Evolutionary conservation across 192 early-diverging fungal genomes (phyloP).

Genomic region (Cetraspora pellucida): DNA sequence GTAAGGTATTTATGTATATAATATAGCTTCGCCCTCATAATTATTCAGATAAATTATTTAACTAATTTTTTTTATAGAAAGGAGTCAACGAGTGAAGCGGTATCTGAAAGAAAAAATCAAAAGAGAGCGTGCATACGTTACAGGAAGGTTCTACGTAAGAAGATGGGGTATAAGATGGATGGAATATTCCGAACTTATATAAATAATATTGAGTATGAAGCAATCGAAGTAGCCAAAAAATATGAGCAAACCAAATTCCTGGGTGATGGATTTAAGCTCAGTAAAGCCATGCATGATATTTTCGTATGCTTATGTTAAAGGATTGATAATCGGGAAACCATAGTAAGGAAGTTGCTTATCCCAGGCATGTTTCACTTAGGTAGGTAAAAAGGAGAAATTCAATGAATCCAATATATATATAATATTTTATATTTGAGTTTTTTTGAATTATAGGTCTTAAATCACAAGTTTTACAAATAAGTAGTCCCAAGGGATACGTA

Average conservation of each 20-base stretch:
- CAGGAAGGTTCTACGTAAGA: slow-evolving; percentile 2
- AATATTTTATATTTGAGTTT: neutral
- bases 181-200: slow-evolving; percentile 30
- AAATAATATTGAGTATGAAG: slow-evolving; percentile 31
- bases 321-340: neutral
- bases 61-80: slow-evolving; percentile 33
- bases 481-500: slow-evolving; percentile 29
- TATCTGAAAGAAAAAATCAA: slow-evolving; percentile 25
- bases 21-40: no score
- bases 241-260: slow-evolving; percentile 30
- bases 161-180: slow-evolving; percentile 11
- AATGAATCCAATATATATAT: slow-evolving; percentile 4
- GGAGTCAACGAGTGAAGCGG: slow-evolving; percentile 2
- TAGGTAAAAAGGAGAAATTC: slow-evolving; percentile 1
- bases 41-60: no score
- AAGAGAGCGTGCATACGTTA: slow-evolving; percentile 12
- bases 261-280: slow-evolving; percentile 26
- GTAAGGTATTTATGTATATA: slow-evolving; percentile 29
- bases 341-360: neutral
- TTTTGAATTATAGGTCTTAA: slow-evolving; percentile 31
- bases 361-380: slow-evolving; percentile 8
- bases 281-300: slow-evolving; percentile 33
- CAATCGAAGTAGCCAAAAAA: slow-evolving; percentile 28
- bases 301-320: slow-evolving; percentile 24
- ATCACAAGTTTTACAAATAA: slow-evolving; percentile 32